Evolutionary conservation across 805 yeast genomes (phyloP), one percentile per base, ranked within the genome.

Genomic region (Yamadazyma phyllophila): DNA sequence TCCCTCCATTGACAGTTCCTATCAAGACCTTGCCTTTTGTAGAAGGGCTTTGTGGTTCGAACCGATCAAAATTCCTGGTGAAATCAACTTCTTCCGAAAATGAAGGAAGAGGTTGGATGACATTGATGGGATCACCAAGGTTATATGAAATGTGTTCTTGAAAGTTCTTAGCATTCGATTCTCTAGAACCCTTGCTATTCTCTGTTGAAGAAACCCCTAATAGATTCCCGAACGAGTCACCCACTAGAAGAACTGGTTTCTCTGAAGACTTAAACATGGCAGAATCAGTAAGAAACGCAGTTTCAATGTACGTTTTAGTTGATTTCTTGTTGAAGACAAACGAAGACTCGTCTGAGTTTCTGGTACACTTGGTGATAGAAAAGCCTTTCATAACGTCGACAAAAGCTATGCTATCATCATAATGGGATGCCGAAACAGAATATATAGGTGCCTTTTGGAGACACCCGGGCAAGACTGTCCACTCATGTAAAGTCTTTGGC

Each of bases 181-280:
- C 48, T n/a, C 26, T 29, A 2, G 36, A 48, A 2, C n/a, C 34
- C 7, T 15, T 3, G 2, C 24, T 20, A 13, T 37, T 20, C 4
- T 29, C 32, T 7, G 24, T 37, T 13, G 26, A 11, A 9, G 30
- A 24, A 16, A 30, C 41, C 33, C 51, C 55, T 36, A 44, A 53
- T 11, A 63, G 27, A 41, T 67, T 66, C 1, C 74, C 74, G 14
- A 52, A 47, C 0, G 65, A 54, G 42, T 67, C 73, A 4, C 65
- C 67, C 14, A 48, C 42, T 0, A 64, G 11, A 3, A 7, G 54
- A 24, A 34, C 6, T 14, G 26, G 17, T 8, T 44, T 41, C 29
- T 48, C 41, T 0, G 26, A 13, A 3, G 38, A 15, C 6, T 16
- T 30, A 8, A 48, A 8, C 24, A 32, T 15, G 3, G 29, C 29